A percentile compares a stretch with the other conserved stretches of the same genome.
Conservation (phyloP, 805 yeast species). For the Debaryomyces tyrocola region DNA sequence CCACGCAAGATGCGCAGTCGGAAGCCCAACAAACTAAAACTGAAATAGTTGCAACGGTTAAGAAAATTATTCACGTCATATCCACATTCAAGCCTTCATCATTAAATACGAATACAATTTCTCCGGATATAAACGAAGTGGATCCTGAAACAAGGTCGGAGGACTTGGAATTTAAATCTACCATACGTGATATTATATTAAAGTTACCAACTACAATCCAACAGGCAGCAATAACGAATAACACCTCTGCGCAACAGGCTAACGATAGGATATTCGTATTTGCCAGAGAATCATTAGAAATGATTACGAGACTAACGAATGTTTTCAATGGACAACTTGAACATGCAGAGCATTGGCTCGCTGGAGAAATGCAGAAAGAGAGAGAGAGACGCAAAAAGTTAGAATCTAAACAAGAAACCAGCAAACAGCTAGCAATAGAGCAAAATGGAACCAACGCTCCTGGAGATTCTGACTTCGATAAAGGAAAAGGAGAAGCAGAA, state of each 20-base stretch:
- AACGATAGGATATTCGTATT: slow-evolving; percentile 73
- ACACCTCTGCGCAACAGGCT: slow-evolving; percentile 20
- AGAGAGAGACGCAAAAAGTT: too few relatives aligned
- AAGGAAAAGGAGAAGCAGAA: too few relatives aligned
- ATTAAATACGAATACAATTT: slow-evolving; percentile 16
- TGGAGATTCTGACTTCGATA: too few relatives aligned
- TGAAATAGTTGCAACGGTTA: slow-evolving; percentile 86
- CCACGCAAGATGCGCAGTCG: neutral
- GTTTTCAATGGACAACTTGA: slow-evolving; percentile 84
- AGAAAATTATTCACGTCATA: slow-evolving; percentile 81
- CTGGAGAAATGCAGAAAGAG: slow-evolving; percentile 32
- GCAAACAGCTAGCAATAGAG: too few relatives aligned
- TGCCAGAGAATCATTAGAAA: slow-evolving; percentile 87
- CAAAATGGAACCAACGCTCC: too few relatives aligned
- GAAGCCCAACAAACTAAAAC: slow-evolving; percentile 53
- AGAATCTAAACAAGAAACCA: too few relatives aligned
- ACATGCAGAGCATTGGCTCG: slow-evolving; percentile 83
- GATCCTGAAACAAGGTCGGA: slow-evolving; percentile 54
- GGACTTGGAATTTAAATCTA: slow-evolving; percentile 48
- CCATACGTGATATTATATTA: slow-evolving; percentile 76
- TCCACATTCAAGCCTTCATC: slow-evolving; percentile 67
- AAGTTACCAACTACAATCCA: slow-evolving; percentile 61
- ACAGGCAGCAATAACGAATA: slow-evolving; percentile 32
- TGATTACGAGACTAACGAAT: slow-evolving; percentile 77
- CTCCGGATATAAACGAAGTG: slow-evolving; percentile 25